These are phyloP conservation scores for Botrytis hyacinthi DNA, from an alignment of 2,329 filamentous ascomycete genomes.

Conservation along the genomic window DNA sequence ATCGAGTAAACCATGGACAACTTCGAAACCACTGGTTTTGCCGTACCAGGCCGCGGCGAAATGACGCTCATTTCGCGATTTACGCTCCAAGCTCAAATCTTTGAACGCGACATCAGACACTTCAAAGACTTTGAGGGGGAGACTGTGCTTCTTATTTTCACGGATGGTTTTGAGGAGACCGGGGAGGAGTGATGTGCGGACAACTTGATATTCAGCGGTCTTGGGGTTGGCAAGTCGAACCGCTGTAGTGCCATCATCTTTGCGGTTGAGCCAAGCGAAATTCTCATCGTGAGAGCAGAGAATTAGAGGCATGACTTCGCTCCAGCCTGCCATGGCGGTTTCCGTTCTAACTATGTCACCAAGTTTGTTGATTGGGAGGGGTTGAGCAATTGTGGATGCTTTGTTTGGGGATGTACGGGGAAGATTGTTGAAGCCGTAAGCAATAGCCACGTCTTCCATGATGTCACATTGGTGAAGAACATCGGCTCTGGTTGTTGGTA, in stretches of 20 bases:
- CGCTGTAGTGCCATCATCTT: conserved; percentile 79
- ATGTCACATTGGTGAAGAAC: conserved; percentile 96
- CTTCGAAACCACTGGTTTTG: conserved; percentile 90
- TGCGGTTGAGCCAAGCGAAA: conserved; percentile 89
- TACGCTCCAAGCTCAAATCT: conserved; percentile 75
- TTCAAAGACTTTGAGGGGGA: conserved; percentile 92
- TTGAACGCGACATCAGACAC: conserved; percentile 90
- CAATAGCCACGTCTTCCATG: conserved; percentile 97
- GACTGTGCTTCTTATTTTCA: conserved; percentile 84
- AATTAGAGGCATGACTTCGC: conserved; percentile 92
- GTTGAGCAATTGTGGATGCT: conserved; percentile 80
- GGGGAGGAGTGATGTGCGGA: conserved; percentile 80
- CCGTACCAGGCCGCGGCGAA: conserved; percentile 96
- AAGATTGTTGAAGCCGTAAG: conserved; percentile 96
- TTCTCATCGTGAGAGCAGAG: conserved; percentile 98
- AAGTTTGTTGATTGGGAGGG: conserved; percentile 90
- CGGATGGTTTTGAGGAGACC: conserved; percentile 90
- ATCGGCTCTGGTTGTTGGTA: conserved; percentile 89
- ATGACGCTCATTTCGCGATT: conserved; percentile 87
- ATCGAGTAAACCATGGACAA: conserved; percentile 91
- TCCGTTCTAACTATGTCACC: conserved; percentile 86
- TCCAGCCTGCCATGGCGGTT: conserved; percentile 92
- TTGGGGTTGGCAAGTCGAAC: conserved; percentile 90
- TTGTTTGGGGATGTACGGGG: conserved; percentile 84
- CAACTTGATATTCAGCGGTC: conserved; percentile 89